Conservation (phyloP, 1,139 yeast species). For the Blastobotrys indianensis region DNA sequence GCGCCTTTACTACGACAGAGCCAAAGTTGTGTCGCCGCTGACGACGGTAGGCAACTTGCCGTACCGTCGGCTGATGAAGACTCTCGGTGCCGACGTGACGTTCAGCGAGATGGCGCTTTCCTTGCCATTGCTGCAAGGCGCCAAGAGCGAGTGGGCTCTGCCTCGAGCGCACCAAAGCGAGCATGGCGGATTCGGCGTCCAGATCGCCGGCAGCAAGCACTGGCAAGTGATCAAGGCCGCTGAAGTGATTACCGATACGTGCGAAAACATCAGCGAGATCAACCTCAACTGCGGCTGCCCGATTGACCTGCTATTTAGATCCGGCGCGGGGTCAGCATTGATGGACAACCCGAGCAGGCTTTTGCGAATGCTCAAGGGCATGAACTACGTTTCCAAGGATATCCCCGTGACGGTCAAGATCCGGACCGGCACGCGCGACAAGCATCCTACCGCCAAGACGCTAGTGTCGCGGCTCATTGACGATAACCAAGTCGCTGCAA, state of each 20-base stretch:
- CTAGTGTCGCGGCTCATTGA: conserved; percentile 63
- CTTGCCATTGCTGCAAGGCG: conserved; percentile 80
- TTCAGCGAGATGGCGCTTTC: conserved; percentile 94
- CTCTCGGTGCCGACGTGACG: conserved; percentile 87
- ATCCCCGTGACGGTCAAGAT: conserved; percentile 88
- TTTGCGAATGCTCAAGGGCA: conserved; percentile 72
- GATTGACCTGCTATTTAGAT: conserved; percentile 81
- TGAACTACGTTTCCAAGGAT: conserved; percentile 85
- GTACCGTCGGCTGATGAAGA: conserved; percentile 85
- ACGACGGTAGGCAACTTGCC: conserved; percentile 98
- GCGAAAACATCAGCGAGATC: conserved; percentile 57
- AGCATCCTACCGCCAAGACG: conserved; percentile 76
- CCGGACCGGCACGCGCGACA: conserved; percentile 85
- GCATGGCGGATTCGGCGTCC: conserved; percentile 87
- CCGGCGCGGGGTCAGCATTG: conserved; percentile 94
- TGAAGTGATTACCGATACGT: conserved; percentile 59
- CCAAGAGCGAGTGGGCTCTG: conserved; percentile 94
- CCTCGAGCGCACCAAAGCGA: conserved; percentile 84
- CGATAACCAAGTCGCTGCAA: conserved; percentile 82
- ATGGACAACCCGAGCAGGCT: conserved; percentile 84
- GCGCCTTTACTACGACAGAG: conserved; percentile 55
- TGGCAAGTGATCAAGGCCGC: conserved; percentile 94
- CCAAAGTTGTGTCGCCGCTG: conserved; percentile 88
- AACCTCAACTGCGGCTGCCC: conserved; percentile 97
- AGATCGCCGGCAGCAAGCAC: conserved; percentile 83